A percentile compares a stretch with the other conserved stretches of the same genome.
These are phyloP conservation scores for Suillus weaverae DNA, from an alignment of 768 basidiomycete species.

Conservation along the genomic window DNA sequence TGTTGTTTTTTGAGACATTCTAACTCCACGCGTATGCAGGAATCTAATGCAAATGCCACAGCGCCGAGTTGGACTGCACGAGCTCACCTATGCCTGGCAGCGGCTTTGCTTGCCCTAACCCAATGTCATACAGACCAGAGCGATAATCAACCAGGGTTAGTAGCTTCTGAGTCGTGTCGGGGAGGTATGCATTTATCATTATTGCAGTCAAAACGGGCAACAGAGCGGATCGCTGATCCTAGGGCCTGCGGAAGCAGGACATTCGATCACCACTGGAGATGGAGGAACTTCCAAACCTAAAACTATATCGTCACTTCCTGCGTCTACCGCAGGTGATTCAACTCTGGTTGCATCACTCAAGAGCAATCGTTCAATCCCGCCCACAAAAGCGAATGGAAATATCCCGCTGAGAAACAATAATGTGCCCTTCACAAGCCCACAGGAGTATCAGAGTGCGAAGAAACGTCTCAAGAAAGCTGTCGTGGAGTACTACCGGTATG, in stretches of 20 bases:
- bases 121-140: background rate
- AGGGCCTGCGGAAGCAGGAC: background rate
- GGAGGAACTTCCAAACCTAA: background rate
- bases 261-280: background rate
- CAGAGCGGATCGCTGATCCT: background rate
- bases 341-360: background rate
- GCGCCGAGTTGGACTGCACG: constrained; percentile 16
- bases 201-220: background rate
- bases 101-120: constrained; percentile 9
- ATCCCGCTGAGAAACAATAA: background rate
- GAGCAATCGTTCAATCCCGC: background rate
- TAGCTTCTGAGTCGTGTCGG: constrained; percentile 17
- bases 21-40: background rate
- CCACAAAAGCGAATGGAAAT: constrained; percentile 1
- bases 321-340: background rate
- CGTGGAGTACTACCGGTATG: constrained; percentile 77
- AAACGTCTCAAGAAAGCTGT: constrained; percentile 82
- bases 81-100: constrained; percentile 7
- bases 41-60: constrained; percentile 4
- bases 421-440: constrained; percentile 48
- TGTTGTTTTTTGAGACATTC: constrained; percentile 1
- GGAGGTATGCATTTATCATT: constrained; percentile 8
- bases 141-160: background rate
- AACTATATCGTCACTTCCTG: background rate
- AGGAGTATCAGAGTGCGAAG: constrained; percentile 83